Base-by-base conservation (phyloP, 2,329 filamentous ascomycete species). In the Hymenoscyphus linearis region DNA sequence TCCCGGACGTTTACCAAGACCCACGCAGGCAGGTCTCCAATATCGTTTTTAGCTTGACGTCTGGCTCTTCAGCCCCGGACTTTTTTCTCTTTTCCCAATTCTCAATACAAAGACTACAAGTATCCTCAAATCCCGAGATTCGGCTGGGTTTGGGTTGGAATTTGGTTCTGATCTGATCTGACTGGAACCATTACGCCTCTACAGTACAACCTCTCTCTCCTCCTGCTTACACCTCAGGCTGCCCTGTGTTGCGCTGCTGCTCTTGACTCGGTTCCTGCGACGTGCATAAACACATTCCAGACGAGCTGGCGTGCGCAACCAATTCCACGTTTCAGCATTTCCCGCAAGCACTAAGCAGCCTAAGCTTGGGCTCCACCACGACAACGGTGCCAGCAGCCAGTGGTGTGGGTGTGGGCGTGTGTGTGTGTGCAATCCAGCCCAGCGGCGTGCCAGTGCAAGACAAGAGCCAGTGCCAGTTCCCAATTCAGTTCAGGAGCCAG, bases 301-400 rank as follows among this genome's bases (percentile, higher is more conserved):
- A 47, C 40, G 40, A 47, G n/a, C n/a, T 47, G 31, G 40, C 40
- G 40, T 44, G 18, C 40, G 40, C 40, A 18, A 44, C 40, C 40
- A 47, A 47, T 47, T 47, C 40, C 40, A 47, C 40, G 40, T 47
- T 47, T 47, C 40, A 47, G 40, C 40, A 47, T 47, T 47, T 47
- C 40, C n/a, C 18, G 40, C 40, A 47, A 47, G 40, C 40, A 47
- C 40, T 47, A 25, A 18, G 22, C n/a, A n/a, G n/a, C 22, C 40
- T 47, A 25, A 18, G 22, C n/a, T 22, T 47, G 40, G 40, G 40
- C 40, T 47, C 40, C 40, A 47, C 40, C 40, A 47, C n/a, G 40
- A 47, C 40, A 47, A 47, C 40, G 40, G 40, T 47, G 31, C n/a
- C n/a, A n/a, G n/a, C n/a, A n/a, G n/a, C n/a, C n/a, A n/a, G n/a